Conservation (phyloP, 1,284 basidiomycete species). For the Gymnopus androsaceus region DNA sequence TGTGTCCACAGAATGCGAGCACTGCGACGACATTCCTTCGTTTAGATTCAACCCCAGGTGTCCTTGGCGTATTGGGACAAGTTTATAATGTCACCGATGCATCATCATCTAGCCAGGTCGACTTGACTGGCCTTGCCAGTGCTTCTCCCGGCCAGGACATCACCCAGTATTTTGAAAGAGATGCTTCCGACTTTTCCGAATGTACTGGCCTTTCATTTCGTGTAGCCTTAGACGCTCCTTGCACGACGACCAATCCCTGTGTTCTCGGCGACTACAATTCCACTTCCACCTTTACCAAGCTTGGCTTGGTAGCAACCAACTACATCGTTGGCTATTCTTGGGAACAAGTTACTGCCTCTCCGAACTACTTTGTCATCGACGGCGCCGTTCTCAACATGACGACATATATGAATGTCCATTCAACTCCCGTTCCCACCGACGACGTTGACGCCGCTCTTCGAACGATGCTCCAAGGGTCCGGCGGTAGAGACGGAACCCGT, state of each 20-base stretch:
- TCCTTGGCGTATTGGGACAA: conserved; percentile 78
- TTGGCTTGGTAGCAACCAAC: conserved; percentile 66
- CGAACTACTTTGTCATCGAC: conserved; percentile 86
- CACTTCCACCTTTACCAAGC: conserved; percentile 56
- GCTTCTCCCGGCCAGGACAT: conserved; percentile 83
- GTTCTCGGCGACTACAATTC: conserved; percentile 60
- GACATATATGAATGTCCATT: conserved; percentile 82
- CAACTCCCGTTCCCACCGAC: conserved; percentile 70
- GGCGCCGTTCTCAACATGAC: conserved; percentile 93
- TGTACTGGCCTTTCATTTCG: conserved; percentile 65
- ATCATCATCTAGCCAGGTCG: conserved; percentile 49
- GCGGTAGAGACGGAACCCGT: conserved; percentile 89
- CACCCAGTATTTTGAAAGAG: conserved; percentile 80
- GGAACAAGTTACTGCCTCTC: conserved; percentile 72
- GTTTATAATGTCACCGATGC: conserved; percentile 75
- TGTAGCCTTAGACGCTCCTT: conserved; percentile 78
- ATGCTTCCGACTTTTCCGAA: conserved; percentile 58
- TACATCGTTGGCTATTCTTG: conserved; percentile 84
- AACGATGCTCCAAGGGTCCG: conserved; percentile 59
- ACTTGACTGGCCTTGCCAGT: conserved; percentile 61
- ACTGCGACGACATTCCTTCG: conserved; percentile 71
- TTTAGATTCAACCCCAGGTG: conserved; percentile 57
- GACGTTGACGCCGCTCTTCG: conserved; percentile 85
- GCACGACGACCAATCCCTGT: conserved; percentile 59
- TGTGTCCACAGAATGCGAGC: conserved; percentile 76